Percentiles rank a stretch among this genome's conserved stretches.
Evolutionary conservation across 2,329 filamentous ascomycete genomes (phyloP).

Genomic region (Fusarium annulatum): DNA sequence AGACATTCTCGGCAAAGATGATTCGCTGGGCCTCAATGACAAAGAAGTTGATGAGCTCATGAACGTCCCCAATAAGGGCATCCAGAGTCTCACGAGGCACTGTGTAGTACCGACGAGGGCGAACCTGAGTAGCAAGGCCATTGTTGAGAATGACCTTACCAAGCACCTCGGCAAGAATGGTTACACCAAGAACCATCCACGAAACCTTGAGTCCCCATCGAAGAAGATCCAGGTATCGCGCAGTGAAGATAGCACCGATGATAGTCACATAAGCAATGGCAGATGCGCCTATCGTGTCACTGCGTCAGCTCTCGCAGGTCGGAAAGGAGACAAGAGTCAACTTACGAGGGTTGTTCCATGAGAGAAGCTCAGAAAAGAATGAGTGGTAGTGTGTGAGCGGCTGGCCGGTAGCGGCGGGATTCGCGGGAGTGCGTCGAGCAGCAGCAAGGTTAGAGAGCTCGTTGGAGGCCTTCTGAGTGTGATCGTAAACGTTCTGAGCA

Average conservation of each 20-base stretch:
- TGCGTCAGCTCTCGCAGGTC: constrained; percentile 26
- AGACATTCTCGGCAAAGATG: constrained; percentile 74
- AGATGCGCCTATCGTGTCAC: constrained; percentile 63
- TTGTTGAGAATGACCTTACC: constrained; percentile 71
- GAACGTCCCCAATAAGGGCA: constrained; percentile 69
- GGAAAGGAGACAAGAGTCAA: constrained; percentile 28
- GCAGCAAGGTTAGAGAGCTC: constrained; percentile 70
- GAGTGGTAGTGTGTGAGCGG: constrained; percentile 77
- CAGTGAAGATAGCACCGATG: constrained; percentile 69
- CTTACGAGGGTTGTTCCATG: constrained; percentile 75
- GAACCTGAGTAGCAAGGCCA: constrained; percentile 72
- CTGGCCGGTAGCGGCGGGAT: constrained; percentile 69
- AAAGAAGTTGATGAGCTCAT: constrained; percentile 78
- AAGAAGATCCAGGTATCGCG: constrained; percentile 73
- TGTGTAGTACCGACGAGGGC: constrained; percentile 75
- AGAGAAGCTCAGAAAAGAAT: constrained; percentile 75
- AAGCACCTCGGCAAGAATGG: constrained; percentile 68
- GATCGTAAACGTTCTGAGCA: constrained; percentile 67
- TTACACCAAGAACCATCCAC: constrained; percentile 70
- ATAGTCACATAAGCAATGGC: constrained; percentile 71
- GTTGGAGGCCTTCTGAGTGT: constrained; percentile 64
- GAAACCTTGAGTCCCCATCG: constrained; percentile 74
- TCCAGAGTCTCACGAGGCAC: constrained; percentile 72
- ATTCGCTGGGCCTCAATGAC: constrained; percentile 76
- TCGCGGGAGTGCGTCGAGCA: constrained; percentile 64